Percentiles rank a stretch among this genome's conserved stretches.
Conservation (phyloP, 2,329 filamentous ascomycete species). For the Clarireedia monteithiana region DNA sequence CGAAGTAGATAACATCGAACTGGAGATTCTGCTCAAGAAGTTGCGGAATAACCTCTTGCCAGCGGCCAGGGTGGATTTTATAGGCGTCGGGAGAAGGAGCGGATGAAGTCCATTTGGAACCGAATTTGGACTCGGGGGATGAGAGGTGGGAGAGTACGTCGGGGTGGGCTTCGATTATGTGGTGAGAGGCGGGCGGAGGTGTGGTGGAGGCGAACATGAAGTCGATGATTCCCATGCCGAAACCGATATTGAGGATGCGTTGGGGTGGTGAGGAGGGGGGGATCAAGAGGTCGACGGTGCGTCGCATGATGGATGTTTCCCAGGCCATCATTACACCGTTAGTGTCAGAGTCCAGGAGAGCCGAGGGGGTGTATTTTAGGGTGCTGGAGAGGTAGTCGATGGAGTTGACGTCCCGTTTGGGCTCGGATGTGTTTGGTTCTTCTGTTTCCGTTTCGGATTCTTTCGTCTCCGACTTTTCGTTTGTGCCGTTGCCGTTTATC, state of each 20-base stretch:
- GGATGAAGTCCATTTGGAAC: conserved; percentile 44
- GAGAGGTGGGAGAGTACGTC: conserved; percentile 61
- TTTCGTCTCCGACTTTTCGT: neutral
- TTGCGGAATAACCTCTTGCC: conserved; percentile 71
- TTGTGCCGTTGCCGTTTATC: conserved; percentile 9
- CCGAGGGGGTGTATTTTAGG: conserved; percentile 55
- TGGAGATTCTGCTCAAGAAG: conserved; percentile 60
- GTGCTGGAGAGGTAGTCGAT: conserved; percentile 61
- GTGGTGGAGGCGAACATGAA: conserved; percentile 59
- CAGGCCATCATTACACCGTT: conserved; percentile 94
- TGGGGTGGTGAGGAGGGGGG: conserved; percentile 44
- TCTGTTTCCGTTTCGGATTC: conserved; percentile 4
- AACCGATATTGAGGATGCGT: conserved; percentile 76
- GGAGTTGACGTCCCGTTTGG: conserved; percentile 45
- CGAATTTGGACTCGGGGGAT: conserved; percentile 36
- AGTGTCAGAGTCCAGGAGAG: conserved; percentile 63
- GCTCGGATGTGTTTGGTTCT: neutral
- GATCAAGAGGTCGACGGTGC: conserved; percentile 62
- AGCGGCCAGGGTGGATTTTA: conserved; percentile 64
- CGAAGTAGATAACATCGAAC: conserved; percentile 91
- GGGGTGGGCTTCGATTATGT: conserved; percentile 82
- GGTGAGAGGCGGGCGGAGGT: conserved; percentile 55
- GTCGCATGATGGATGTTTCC: conserved; percentile 81
- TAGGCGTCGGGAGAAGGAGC: conserved; percentile 51
- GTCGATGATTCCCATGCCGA: conserved; percentile 88